Evolutionary conservation across 176 grass and related monocot genomes (phyloP).

Genomic region (Carex littledalei): DNA sequence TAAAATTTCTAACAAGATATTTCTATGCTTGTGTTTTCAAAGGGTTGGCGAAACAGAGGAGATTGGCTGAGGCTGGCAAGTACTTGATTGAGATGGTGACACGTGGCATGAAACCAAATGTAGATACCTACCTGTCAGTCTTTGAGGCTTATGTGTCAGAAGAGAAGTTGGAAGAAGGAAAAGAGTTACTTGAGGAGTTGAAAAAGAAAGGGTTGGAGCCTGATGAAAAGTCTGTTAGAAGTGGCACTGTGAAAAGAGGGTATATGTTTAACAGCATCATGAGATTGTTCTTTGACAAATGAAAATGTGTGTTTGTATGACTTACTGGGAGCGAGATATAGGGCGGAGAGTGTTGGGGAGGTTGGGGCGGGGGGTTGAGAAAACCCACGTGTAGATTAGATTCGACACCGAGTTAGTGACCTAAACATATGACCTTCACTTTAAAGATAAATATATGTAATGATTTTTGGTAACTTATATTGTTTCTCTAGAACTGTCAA

Average conservation of each 20-base stretch:
- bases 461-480: not conserved
- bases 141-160: conserved; percentile 58
- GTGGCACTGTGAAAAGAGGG: conserved; percentile 55
- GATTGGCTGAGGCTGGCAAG: conserved; percentile 38
- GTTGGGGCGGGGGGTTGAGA: not conserved
- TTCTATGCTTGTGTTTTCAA: conserved; percentile 24
- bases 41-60: conserved; percentile 50
- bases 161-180: conserved; percentile 57
- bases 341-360: not conserved
- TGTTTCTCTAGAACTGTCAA: not conserved
- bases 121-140: conserved; percentile 41
- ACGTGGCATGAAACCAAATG: conserved; percentile 62
- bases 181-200: conserved; percentile 53
- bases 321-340: not conserved
- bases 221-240: conserved; percentile 54
- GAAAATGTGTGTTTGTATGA: not conserved
- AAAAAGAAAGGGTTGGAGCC: conserved; percentile 57
- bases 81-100: conserved; percentile 72
- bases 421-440: not conserved
- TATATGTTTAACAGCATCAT: conserved; percentile 53
- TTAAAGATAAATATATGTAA: not conserved
- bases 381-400: not conserved
- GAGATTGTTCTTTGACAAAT: conserved; percentile 71
- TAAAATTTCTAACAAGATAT: not conserved
- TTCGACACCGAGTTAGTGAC: not conserved